Percentiles rank a stretch among this genome's conserved stretches.
These are phyloP conservation scores for Rhizopus microsporus DNA, from an alignment of 371 early-diverging fungal species.

Conservation along the genomic window DNA sequence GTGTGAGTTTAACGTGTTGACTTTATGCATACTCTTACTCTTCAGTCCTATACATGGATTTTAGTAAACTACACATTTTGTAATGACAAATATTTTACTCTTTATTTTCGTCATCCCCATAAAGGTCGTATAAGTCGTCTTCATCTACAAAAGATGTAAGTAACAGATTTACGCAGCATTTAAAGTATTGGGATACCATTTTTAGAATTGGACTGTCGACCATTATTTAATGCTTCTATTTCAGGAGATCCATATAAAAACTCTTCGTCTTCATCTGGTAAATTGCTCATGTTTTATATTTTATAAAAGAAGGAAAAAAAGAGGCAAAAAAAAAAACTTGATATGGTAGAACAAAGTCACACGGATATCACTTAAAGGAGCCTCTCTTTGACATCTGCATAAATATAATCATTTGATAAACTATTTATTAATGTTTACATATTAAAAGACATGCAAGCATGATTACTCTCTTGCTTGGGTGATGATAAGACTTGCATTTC, in stretches of 20 bases:
- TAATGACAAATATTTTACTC: slow-evolving; percentile 13
- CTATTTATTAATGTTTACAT: too few relatives aligned
- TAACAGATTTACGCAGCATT: too few relatives aligned
- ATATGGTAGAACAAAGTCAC: too few relatives aligned
- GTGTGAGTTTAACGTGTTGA: neutral
- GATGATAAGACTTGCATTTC: neutral
- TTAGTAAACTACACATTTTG: neutral
- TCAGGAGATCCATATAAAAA: slow-evolving; percentile 27
- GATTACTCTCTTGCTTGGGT: neutral
- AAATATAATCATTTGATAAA: too few relatives aligned
- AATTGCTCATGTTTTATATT: slow-evolving; percentile 13
- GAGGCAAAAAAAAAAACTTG: neutral
- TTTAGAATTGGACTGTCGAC: slow-evolving; percentile 7
- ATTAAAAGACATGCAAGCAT: too few relatives aligned
- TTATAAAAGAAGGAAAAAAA: neutral
- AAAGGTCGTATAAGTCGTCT: slow-evolving; percentile 26
- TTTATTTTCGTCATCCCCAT: slow-evolving; percentile 24
- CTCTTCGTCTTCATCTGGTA: slow-evolving; percentile 30
- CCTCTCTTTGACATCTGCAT: too few relatives aligned
- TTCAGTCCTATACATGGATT: slow-evolving; percentile 11
- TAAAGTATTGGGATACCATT: slow-evolving; percentile 11
- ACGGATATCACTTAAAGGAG: too few relatives aligned
- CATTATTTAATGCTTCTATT: slow-evolving; percentile 1
- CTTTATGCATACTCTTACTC: slow-evolving; percentile 11
- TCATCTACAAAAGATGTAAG: slow-evolving; percentile 7